A percentile compares a stretch with the other conserved stretches of the same genome.
Conservation (phyloP, 495 filamentous ascomycete genomes). For the Penicillium lividum region DNA sequence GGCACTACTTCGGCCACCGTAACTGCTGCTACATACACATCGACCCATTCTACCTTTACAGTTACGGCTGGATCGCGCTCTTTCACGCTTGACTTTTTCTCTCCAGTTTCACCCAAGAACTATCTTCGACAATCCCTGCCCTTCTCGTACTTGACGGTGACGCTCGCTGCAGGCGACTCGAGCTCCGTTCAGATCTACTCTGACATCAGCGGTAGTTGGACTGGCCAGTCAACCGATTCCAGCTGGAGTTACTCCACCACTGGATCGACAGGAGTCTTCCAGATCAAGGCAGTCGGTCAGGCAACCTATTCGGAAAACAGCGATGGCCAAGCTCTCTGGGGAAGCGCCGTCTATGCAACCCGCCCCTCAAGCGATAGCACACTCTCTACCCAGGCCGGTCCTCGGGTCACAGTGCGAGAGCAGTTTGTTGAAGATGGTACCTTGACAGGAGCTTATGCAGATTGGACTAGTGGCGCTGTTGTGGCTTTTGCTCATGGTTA, state of each 20-base stretch:
- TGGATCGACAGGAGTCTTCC: conserved; percentile 30
- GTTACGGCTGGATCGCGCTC: conserved; percentile 35
- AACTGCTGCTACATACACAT: conserved; percentile 38
- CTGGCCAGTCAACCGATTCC: conserved; percentile 34
- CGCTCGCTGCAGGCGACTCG: conserved; percentile 39
- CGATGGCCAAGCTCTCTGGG: conserved; percentile 42
- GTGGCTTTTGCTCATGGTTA: conserved; percentile 35
- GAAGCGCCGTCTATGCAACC: conserved; percentile 42
- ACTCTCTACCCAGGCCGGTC: conserved; percentile 30
- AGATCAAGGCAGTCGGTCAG: conserved; percentile 25
- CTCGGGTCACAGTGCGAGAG: conserved; percentile 22
- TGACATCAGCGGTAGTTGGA: conserved; percentile 48
- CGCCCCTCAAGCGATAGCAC: conserved; percentile 23
- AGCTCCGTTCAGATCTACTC: conserved; percentile 42
- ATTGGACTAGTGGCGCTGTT: conserved; percentile 32
- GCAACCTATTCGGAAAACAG: conserved; percentile 32
- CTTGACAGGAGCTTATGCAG: conserved; percentile 22
- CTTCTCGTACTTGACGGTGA: conserved; percentile 72
- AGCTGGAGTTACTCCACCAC: conserved; percentile 28
- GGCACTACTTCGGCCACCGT: conserved; percentile 33
- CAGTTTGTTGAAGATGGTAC: conserved; percentile 35
- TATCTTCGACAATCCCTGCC: conserved; percentile 77
- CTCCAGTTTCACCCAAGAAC: conserved; percentile 77
- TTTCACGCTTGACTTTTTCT: conserved; percentile 61
- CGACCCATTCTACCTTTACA: conserved; percentile 41